Conservation (phyloP, 2,329 filamentous ascomycete genomes). For the Paecilomyces variotii region DNA sequence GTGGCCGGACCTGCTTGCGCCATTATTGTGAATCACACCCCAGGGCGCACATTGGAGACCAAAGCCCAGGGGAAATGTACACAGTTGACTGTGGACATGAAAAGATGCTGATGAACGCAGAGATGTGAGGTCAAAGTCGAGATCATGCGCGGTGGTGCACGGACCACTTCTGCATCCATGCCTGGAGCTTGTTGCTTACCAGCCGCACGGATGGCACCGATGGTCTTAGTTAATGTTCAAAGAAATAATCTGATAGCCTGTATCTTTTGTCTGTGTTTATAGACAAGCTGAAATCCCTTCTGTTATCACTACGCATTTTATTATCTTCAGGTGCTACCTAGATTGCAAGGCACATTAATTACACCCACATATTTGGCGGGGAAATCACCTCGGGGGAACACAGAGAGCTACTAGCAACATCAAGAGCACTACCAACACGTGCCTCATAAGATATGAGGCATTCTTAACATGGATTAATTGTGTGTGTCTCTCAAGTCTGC, state of each 20-base stretch:
- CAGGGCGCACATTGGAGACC: slow-evolving; percentile 32
- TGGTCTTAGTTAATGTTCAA: not conserved
- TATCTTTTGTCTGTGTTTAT: not conserved
- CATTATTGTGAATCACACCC: slow-evolving; percentile 34
- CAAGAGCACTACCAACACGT: not conserved
- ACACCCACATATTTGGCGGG: not conserved
- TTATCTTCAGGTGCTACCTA: not conserved
- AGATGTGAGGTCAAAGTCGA: slow-evolving; percentile 16
- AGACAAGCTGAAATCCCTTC: not conserved
- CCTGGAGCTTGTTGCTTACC: not conserved
- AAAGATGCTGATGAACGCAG: slow-evolving; percentile 12
- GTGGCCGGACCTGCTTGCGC: slow-evolving; percentile 39
- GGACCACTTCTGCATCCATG: slow-evolving; percentile 12
- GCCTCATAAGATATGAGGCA: not conserved
- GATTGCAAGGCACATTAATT: not conserved
- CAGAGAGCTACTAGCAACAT: not conserved
- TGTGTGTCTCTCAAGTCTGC: too few species aligned
- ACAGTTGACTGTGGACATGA: slow-evolving; percentile 18
- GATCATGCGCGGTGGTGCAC: slow-evolving; percentile 14
- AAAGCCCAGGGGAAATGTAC: slow-evolving; percentile 4
- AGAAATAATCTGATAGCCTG: not conserved
- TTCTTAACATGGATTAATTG: too few species aligned
- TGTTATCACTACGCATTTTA: not conserved
- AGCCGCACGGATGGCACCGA: not conserved
- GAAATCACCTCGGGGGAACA: not conserved